These are phyloP conservation scores for Rubia tinctorum DNA, from an alignment of 305 asterid genomes.

Conservation along the genomic window DNA sequence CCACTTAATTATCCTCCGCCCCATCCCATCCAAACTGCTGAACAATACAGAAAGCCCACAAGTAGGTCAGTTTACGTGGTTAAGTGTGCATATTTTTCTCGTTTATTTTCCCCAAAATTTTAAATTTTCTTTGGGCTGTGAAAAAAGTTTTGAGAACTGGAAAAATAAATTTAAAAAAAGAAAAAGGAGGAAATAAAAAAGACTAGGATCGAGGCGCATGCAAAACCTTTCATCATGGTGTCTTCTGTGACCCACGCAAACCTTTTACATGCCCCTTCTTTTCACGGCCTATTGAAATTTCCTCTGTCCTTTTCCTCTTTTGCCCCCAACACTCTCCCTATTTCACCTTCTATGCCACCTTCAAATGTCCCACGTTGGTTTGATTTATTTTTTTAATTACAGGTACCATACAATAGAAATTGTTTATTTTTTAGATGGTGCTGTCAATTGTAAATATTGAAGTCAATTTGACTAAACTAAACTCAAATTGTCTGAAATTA, in stretches of 20 bases:
- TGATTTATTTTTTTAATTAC: too few species aligned
- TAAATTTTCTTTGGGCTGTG: background rate
- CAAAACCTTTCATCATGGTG: constrained; percentile 42
- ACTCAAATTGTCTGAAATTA: too few species aligned
- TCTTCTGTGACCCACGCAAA: constrained; percentile 38
- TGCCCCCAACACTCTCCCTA: background rate
- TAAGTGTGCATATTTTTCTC: constrained; percentile 8
- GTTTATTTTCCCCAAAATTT: background rate
- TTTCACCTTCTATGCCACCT: background rate
- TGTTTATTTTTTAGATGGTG: too few species aligned
- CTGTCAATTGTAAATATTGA: too few species aligned
- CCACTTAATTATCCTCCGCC: too few species aligned
- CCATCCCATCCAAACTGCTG: background rate
- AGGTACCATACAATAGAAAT: too few species aligned
- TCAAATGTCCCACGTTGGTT: background rate
- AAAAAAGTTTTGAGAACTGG: background rate
- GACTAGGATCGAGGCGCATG: constrained; percentile 45
- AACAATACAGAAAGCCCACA: background rate
- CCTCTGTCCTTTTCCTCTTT: constrained; percentile 12
- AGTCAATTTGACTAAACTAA: too few species aligned
- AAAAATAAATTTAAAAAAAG: background rate
- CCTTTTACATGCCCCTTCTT: constrained; percentile 30
- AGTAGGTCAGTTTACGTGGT: constrained; percentile 8
- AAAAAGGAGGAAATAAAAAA: constrained; percentile 1
- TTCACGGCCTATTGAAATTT: constrained; percentile 17